These are phyloP conservation scores for Ramularia endophylla DNA, from an alignment of 2,329 filamentous ascomycete species.

Conservation along the genomic window DNA sequence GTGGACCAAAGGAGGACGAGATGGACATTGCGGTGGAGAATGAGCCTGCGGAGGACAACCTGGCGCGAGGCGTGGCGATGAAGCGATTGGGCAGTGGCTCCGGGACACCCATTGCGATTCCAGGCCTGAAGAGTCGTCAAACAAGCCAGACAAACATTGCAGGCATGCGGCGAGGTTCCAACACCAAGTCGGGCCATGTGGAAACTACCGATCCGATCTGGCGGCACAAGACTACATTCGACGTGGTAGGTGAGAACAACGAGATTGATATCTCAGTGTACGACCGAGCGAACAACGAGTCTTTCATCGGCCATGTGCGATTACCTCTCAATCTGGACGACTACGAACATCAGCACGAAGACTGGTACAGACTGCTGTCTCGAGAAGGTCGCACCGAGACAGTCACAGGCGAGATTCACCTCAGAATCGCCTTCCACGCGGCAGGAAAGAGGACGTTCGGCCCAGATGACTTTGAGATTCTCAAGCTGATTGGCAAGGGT, in stretches of 20 bases:
- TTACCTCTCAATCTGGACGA: constrained; percentile 66
- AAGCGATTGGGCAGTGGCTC: constrained; percentile 66
- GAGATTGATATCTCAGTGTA: constrained; percentile 92
- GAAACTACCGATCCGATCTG: constrained; percentile 80
- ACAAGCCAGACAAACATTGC: constrained; percentile 87
- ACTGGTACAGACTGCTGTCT: constrained; percentile 78
- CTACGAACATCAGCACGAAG: constrained; percentile 65
- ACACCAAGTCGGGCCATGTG: constrained; percentile 51
- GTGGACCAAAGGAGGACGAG: constrained; percentile 63
- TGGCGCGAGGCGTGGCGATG: constrained; percentile 44
- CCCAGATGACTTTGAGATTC: constrained; percentile 89
- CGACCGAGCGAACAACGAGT: constrained; percentile 76
- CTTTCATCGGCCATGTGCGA: constrained; percentile 85
- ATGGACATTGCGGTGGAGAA: constrained; percentile 33
- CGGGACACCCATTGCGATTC: constrained; percentile 84
- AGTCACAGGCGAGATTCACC: constrained; percentile 78
- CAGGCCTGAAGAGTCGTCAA: constrained; percentile 83
- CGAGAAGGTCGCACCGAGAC: constrained; percentile 71
- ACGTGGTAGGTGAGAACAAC: constrained; percentile 87
- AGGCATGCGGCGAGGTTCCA: constrained; percentile 46
- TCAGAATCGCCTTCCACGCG: constrained; percentile 79
- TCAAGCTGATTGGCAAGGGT: constrained; percentile 95
- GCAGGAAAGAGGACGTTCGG: constrained; percentile 88
- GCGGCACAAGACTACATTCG: constrained; percentile 93
- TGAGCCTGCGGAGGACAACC: constrained; percentile 49